These are phyloP conservation scores for Trichocladium antarcticum DNA, from an alignment of 495 filamentous ascomycete species.

Conservation along the genomic window DNA sequence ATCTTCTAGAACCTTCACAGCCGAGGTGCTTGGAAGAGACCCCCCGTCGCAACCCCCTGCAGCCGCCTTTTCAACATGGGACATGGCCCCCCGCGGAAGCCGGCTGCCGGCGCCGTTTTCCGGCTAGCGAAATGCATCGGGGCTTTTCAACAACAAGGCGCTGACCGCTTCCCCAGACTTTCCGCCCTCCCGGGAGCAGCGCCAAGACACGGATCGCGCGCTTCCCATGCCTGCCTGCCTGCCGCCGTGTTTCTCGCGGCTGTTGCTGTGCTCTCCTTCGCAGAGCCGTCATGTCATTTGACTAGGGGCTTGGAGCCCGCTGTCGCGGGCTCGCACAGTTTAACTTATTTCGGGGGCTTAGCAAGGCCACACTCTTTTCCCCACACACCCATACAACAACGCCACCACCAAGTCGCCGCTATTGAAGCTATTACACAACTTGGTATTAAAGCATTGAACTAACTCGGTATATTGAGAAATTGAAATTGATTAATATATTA, in stretches of 20 bases:
- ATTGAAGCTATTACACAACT: too few relatives aligned
- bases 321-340: too few relatives aligned
- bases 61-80: slow-evolving; percentile 1
- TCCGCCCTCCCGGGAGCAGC: slow-evolving; percentile 20
- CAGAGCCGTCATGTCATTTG: slow-evolving; percentile 19
- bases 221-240: not conserved
- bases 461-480: too few relatives aligned
- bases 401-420: too few relatives aligned
- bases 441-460: too few relatives aligned
- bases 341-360: too few relatives aligned
- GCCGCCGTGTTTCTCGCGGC: not conserved
- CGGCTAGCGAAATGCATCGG: slow-evolving; percentile 20
- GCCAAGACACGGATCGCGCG: slow-evolving; percentile 13
- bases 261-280: not conserved
- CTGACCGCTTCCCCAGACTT: slow-evolving; percentile 25
- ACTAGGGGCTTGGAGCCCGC: too few relatives aligned
- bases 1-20: slow-evolving; percentile 22
- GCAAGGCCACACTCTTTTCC: too few relatives aligned
- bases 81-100: not conserved
- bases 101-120: slow-evolving; percentile 22
- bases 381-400: too few relatives aligned
- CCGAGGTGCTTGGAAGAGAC: not conserved
- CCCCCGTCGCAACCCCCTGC: not conserved
- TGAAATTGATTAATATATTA: too few relatives aligned
- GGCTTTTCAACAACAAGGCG: not conserved